Percentiles rank a stretch among this genome's conserved stretches.
These are phyloP conservation scores for Ogataea paradorogensis DNA, from an alignment of 805 yeast genomes.

Conservation along the genomic window DNA sequence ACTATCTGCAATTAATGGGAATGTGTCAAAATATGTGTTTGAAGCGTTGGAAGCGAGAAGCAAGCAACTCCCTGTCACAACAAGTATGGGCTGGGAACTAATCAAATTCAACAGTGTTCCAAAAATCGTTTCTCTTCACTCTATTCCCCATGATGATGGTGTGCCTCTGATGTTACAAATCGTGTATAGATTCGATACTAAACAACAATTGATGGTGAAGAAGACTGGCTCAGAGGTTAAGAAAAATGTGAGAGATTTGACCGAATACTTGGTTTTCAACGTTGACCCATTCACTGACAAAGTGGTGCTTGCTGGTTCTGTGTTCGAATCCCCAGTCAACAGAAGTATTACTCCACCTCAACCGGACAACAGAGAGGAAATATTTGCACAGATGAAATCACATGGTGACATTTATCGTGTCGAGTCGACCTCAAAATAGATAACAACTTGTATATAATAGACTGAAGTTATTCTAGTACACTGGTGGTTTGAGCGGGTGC, in stretches of 20 bases:
- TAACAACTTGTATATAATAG: conserved; percentile 1
- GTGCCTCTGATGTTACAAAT: conserved; percentile 43
- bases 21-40: conserved; percentile 60
- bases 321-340: conserved; percentile 55
- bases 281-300: conserved; percentile 60
- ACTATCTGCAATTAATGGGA: conserved; percentile 43
- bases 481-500: conserved; percentile 19
- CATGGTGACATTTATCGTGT: conserved; percentile 38
- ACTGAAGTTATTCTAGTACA: conserved; percentile 10
- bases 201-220: conserved; percentile 54
- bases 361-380: conserved; percentile 29
- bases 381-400: conserved; percentile 30
- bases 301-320: conserved; percentile 59
- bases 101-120: conserved; percentile 69
- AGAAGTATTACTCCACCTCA: conserved; percentile 33
- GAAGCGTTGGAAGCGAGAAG: conserved; percentile 54
- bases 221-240: conserved; percentile 42
- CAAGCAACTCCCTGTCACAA: conserved; percentile 52
- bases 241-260: conserved; percentile 48
- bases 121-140: conserved; percentile 65
- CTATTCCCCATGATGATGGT: conserved; percentile 43
- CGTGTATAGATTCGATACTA: conserved; percentile 60
- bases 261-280: conserved; percentile 59
- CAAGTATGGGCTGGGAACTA: conserved; percentile 73
- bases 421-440: conserved; percentile 25